A percentile compares a stretch with the other conserved stretches of the same genome.
Evolutionary conservation across 805 yeast species (phyloP).

Genomic region (Saturnispora hagleri): DNA sequence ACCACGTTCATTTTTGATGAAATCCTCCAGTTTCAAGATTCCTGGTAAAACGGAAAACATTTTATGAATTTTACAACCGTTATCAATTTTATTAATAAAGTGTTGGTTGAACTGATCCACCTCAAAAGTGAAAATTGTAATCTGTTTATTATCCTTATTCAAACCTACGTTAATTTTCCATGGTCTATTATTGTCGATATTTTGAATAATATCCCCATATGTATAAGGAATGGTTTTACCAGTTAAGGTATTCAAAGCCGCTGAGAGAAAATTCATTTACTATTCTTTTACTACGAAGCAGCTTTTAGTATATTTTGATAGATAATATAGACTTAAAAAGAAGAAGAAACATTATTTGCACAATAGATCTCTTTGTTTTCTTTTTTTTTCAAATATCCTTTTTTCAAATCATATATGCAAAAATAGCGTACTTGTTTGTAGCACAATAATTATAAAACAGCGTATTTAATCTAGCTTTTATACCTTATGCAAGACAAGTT

Average conservation of each 20-base stretch:
- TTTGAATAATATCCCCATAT: conserved; percentile 34
- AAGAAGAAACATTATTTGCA: too few relatives aligned
- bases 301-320: too few relatives aligned
- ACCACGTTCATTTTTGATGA: conserved; percentile 48
- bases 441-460: too few relatives aligned
- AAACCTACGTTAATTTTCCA: conserved; percentile 62
- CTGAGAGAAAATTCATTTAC: conserved; percentile 62
- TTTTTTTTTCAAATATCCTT: too few relatives aligned
- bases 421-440: too few relatives aligned
- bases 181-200: conserved; percentile 25
- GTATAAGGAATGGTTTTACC: conserved; percentile 52
- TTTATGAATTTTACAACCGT: conserved; percentile 36
- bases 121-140: conserved; percentile 61
- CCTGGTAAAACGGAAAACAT: conserved; percentile 59
- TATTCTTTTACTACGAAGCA: not conserved
- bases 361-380: too few relatives aligned
- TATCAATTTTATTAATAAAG: conserved; percentile 33
- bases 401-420: too few relatives aligned
- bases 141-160: conserved; percentile 41
- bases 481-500: too few relatives aligned
- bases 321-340: too few relatives aligned
- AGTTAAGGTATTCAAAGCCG: conserved; percentile 51
- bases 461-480: too few relatives aligned
- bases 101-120: conserved; percentile 13
- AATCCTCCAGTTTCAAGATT: conserved; percentile 51